Evolutionary conservation across 306 rosid genomes (phyloP), one percentile per base, ranked within the genome.

Genomic region (Sindora glabra): DNA sequence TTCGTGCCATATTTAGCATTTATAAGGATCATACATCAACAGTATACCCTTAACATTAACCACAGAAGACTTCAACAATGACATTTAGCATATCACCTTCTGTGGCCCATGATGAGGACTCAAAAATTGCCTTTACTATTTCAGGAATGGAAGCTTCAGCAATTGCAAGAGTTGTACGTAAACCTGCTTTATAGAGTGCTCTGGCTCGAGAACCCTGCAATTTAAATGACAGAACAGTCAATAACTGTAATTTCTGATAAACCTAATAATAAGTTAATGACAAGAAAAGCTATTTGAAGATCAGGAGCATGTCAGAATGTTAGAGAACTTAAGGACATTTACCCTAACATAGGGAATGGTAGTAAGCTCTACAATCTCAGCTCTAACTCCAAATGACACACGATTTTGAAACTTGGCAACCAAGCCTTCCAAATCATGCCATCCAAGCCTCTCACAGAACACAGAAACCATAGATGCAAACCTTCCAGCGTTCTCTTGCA

Each of bases 401-500:
- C 95, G 96, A 59, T 89, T 92, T 73, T 92, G 96, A 72, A 92
- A 92, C 85, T 82, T 92, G 64, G 86, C 71, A 50, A 92, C 95
- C 73, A 92, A 57, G 68, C 96, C 94, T 78, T 89, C 94, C 39
- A 92, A 78, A 78, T 89, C 98, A 46, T 83, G 81, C 98, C 98
- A 92, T 24, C 95, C 96, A 71, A 89, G 94, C 83, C 98, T 86
- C 73, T 89, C 98, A 69, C 96, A 92, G 56, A 92, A 92, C 66
- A 82, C 83, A 52, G 96, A 65, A 61, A 92, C 95, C 98, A 89
- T 92, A 17, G 96, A 86, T 55, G 98, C 98, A 80, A 92, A 89
- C 82, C 96, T 89, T 68, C 98, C 98, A 36, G 95, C 95, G 77
- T 80, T 92, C 79, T 92, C 98, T 80, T 89, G 96, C 74, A 92